Percentiles rank a stretch among this genome's conserved stretches.
phyloP scores from a whole-genome alignment of 352 stramenopile genomes.

The Globisporangium nodosum region DNA sequence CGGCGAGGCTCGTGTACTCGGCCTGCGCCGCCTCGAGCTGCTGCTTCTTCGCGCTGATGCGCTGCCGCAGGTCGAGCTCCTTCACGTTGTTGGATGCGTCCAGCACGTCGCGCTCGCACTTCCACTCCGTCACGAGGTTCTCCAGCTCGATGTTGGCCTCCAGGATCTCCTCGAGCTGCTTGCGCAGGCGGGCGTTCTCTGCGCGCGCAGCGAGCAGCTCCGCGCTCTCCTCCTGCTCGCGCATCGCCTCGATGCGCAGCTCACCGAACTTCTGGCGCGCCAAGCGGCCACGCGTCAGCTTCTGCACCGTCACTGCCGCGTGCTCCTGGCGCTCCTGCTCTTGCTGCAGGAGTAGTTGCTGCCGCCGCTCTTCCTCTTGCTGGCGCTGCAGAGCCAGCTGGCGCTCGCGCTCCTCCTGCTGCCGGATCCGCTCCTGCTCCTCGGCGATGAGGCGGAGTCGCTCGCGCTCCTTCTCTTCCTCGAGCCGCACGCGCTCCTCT shows the following conservation, averaged over 20 bases:
- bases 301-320: constrained; percentile 29
- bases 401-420: constrained; percentile 24
- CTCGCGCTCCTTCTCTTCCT: constrained; percentile 19
- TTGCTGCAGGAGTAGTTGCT: constrained; percentile 10
- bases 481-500: constrained; percentile 18
- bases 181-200: constrained; percentile 50
- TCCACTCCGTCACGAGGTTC: constrained; percentile 47
- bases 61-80: constrained; percentile 50
- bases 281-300: constrained; percentile 38
- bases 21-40: constrained; percentile 31
- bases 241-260: constrained; percentile 41
- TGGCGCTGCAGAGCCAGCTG: constrained; percentile 21
- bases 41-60: constrained; percentile 41
- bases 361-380: constrained; percentile 33
- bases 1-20: constrained; percentile 43
- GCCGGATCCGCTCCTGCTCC: constrained; percentile 15
- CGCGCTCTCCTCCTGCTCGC: constrained; percentile 15
- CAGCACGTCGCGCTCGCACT: constrained; percentile 46
- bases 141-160: constrained; percentile 57
- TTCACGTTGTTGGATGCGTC: constrained; percentile 51
- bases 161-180: constrained; percentile 54
- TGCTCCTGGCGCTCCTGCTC: constrained; percentile 32
- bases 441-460: constrained; percentile 14
- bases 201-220: constrained; percentile 36
- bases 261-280: constrained; percentile 44